Conservation (phyloP, 2,329 filamentous ascomycete species). For the Neurospora crassa region DNA sequence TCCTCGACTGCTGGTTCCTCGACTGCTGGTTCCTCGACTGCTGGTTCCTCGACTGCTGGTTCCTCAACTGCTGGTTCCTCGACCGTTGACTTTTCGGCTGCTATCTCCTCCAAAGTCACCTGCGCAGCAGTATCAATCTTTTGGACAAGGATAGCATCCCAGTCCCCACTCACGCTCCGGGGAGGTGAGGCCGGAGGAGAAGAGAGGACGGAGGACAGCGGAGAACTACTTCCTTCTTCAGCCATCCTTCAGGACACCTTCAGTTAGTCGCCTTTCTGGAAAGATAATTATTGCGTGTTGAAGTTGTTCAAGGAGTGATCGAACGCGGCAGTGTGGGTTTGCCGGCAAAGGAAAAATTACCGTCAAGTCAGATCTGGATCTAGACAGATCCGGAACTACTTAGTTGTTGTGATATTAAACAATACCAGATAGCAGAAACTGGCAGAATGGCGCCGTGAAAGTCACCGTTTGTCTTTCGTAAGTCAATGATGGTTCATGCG, state of each 20-base stretch:
- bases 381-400: background rate
- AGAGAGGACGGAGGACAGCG: background rate
- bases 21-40: background rate
- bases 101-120: background rate
- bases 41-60: background rate
- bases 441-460: background rate
- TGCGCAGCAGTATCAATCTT: background rate
- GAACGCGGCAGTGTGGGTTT: background rate
- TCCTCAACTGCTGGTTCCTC: background rate
- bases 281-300: background rate
- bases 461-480: background rate
- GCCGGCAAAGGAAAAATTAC: background rate
- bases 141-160: background rate
- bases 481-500: background rate
- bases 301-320: background rate
- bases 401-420: background rate
- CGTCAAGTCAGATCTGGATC: background rate
- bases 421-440: background rate
- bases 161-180: background rate
- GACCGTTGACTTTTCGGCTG: background rate
- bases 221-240: background rate
- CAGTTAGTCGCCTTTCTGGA: background rate
- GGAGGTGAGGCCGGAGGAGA: background rate
- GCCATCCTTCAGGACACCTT: background rate
- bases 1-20: background rate